Conservation (phyloP, 495 filamentous ascomycete species). For the Aspergillus panamensis region DNA sequence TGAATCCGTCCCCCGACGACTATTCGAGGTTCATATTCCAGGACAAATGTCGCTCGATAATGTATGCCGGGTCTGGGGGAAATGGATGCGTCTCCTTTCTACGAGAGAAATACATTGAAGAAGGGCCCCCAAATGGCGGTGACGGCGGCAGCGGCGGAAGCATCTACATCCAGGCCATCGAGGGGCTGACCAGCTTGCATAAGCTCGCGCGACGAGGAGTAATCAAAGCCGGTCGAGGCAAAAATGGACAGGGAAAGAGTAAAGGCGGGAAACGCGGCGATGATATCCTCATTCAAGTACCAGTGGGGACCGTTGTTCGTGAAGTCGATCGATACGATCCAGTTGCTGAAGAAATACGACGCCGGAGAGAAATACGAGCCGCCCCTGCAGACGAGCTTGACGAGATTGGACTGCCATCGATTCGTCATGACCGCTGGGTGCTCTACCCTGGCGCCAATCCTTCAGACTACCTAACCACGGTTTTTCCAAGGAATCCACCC, state of each 20-base stretch:
- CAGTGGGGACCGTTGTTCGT: constrained; percentile 85
- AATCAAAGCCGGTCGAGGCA: constrained; percentile 74
- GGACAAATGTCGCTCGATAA: constrained; percentile 73
- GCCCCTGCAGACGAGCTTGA: constrained; percentile 22
- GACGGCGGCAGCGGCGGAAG: constrained; percentile 90
- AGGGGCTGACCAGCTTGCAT: constrained; percentile 85
- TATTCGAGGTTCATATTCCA: constrained; percentile 79
- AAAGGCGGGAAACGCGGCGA: constrained; percentile 77
- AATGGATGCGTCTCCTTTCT: constrained; percentile 92
- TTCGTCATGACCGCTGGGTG: constrained; percentile 69
- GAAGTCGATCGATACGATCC: constrained; percentile 79
- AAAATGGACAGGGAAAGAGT: constrained; percentile 79
- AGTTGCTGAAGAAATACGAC: constrained; percentile 57
- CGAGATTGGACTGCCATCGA: constrained; percentile 30
- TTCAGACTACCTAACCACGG: constrained; percentile 58
- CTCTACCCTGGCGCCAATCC: constrained; percentile 74
- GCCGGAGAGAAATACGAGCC: constrained; percentile 21
- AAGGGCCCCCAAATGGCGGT: constrained; percentile 94
- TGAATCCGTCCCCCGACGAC: constrained; percentile 76
- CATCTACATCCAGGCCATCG: constrained; percentile 90
- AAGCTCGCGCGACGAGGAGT: constrained; percentile 78
- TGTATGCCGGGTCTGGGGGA: constrained; percentile 77
- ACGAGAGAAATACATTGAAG: constrained; percentile 78
- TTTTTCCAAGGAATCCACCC: constrained; percentile 57
- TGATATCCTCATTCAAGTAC: constrained; percentile 84